Conservation (phyloP, 2,329 filamentous ascomycete genomes). For the Herpotrichia juniperi region DNA sequence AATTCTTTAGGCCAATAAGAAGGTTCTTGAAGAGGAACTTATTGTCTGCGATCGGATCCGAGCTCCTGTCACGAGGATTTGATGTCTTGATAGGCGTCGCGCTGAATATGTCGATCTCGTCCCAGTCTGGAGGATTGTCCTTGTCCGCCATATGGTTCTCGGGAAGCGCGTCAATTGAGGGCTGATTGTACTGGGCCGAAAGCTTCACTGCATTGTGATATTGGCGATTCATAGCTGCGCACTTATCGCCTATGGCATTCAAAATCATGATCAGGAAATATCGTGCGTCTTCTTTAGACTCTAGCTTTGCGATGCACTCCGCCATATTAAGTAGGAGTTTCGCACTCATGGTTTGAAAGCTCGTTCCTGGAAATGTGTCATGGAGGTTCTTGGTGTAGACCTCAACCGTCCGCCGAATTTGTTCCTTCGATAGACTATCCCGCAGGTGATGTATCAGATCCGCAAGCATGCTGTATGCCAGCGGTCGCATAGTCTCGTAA, state of each 20-base stretch:
- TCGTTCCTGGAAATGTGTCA: constrained; percentile 95
- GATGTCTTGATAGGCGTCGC: constrained; percentile 96
- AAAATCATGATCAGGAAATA: constrained; percentile 97
- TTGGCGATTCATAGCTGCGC: constrained; percentile 96
- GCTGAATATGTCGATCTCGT: constrained; percentile 96
- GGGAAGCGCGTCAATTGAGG: constrained; percentile 64
- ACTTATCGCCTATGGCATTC: constrained; percentile 97
- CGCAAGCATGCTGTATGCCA: constrained; percentile 98
- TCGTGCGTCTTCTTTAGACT: constrained; percentile 90
- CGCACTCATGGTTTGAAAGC: constrained; percentile 99
- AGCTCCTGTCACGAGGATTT: constrained; percentile 85
- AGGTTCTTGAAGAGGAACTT: constrained; percentile 98
- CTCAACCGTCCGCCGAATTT: constrained; percentile 94
- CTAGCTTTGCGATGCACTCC: constrained; percentile 92
- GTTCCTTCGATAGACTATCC: constrained; percentile 83
- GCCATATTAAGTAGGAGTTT: constrained; percentile 98
- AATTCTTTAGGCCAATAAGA: constrained; percentile 93
- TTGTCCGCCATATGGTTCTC: constrained; percentile 88
- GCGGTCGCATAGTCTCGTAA: constrained; percentile 91
- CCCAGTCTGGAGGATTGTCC: constrained; percentile 86
- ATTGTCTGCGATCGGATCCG: constrained; percentile 93
- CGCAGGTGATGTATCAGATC: constrained; percentile 97
- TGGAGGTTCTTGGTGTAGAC: constrained; percentile 97
- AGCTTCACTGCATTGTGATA: constrained; percentile 95
- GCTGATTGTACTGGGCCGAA: constrained; percentile 76